Evolutionary conservation across 169 alveolate species (phyloP).

Genomic region (Fabrea salina): DNA sequence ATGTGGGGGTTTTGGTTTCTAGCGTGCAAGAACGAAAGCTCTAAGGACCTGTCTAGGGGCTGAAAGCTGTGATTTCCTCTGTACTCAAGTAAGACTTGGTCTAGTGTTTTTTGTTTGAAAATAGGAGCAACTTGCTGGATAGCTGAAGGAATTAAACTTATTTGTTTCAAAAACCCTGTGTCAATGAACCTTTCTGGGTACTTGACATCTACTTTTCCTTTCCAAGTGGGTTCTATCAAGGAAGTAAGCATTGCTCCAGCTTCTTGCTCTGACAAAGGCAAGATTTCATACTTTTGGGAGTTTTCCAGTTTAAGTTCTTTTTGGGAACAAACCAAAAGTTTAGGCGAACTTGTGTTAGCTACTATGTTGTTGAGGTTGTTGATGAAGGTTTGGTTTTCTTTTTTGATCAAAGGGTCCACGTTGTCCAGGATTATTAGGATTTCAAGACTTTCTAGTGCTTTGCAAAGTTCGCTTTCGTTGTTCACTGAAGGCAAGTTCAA

Average conservation of each 20-base stretch:
- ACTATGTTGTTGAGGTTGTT: background rate
- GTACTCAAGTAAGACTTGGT: no score
- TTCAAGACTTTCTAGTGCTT: background rate
- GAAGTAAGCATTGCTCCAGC: background rate
- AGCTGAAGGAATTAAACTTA: no score
- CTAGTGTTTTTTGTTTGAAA: no score
- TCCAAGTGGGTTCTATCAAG: background rate
- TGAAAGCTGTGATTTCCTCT: no score
- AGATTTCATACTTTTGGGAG: background rate
- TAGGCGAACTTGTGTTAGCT: background rate
- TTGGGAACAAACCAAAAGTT: background rate
- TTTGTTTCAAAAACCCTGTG: no score
- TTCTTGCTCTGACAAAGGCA: background rate
- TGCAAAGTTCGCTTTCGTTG: background rate
- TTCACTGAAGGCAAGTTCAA: constrained; percentile 9
- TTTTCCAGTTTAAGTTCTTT: background rate
- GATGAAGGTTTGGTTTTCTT: constrained; percentile 4
- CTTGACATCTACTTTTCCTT: background rate
- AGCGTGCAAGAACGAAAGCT: background rate
- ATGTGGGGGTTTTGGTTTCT: background rate
- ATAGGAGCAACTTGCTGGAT: no score
- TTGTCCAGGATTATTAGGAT: constrained; percentile 12
- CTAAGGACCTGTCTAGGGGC: no score
- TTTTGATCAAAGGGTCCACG: background rate
- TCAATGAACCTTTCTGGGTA: no score